These are phyloP conservation scores for Jaminaea rosea DNA, from an alignment of 1,284 basidiomycete genomes.

Conservation along the genomic window DNA sequence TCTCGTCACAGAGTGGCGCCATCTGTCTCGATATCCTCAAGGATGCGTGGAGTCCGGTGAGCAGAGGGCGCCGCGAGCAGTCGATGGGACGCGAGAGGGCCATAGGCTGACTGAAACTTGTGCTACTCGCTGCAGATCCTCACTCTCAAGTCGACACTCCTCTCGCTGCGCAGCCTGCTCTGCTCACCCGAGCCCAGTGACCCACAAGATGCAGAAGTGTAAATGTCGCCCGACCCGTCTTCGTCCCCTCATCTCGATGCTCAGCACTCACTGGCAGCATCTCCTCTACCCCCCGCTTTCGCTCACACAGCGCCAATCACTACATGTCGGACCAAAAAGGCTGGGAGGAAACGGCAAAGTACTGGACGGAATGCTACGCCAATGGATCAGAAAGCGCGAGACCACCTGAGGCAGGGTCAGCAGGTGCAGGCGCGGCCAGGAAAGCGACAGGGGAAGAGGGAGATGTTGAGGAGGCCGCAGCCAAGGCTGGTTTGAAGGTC, in stretches of 20 bases:
- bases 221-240: neutral
- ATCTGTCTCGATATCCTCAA: constrained; percentile 77
- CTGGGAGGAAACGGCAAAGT: constrained; percentile 84
- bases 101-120: constrained; percentile 10
- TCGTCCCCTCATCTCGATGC: neutral
- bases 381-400: constrained; percentile 22
- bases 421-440: neutral
- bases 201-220: constrained; percentile 82
- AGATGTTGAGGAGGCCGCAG: constrained; percentile 72
- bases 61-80: too few relatives aligned
- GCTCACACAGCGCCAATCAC: constrained; percentile 62
- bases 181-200: constrained; percentile 94
- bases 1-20: constrained; percentile 85
- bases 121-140: constrained; percentile 58
- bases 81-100: neutral
- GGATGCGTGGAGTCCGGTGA: constrained; percentile 63
- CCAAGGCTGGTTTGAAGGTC: constrained; percentile 53
- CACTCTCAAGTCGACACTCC: constrained; percentile 91
- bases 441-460: neutral
- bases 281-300: constrained; percentile 50
- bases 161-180: constrained; percentile 88
- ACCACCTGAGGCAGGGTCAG: constrained; percentile 8
- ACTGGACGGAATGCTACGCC: constrained; percentile 58
- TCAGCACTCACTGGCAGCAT: too few relatives aligned
- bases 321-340: constrained; percentile 76